Percentiles rank a stretch among this genome's conserved stretches.
These are phyloP conservation scores for Polytrichum formosum DNA, from an alignment of 225 moss, liverwort and hornwort genomes.

Conservation along the genomic window DNA sequence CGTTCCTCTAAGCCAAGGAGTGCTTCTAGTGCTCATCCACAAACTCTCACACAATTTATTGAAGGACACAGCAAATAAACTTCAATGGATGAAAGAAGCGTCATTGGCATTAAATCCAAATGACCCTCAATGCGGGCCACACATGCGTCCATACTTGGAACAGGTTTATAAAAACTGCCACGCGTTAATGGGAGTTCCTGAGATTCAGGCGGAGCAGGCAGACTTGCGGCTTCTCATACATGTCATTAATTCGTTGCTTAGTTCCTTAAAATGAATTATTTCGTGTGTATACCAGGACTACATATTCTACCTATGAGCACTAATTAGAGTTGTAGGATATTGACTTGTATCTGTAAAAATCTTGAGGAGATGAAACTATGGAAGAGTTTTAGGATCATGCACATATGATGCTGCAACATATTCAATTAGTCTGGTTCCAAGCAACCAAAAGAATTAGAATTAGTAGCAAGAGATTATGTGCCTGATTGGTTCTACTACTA, in stretches of 20 bases:
- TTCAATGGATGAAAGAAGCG: slow-evolving; percentile 80
- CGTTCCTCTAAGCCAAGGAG: slow-evolving; percentile 69
- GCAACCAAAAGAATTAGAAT: no score
- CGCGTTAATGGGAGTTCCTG: slow-evolving; percentile 39
- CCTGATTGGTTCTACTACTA: no score
- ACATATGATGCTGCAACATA: no score
- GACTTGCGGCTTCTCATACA: slow-evolving; percentile 67
- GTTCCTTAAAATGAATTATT: slow-evolving; percentile 50
- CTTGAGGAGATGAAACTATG: no score
- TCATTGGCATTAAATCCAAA: slow-evolving; percentile 71
- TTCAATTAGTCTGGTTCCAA: no score
- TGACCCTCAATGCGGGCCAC: slow-evolving; percentile 58
- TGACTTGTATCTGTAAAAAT: no score
- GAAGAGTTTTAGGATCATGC: no score
- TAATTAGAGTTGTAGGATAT: no score
- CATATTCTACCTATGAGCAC: no score
- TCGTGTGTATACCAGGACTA: no score
- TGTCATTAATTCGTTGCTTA: slow-evolving; percentile 81
- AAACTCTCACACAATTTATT: slow-evolving; percentile 64
- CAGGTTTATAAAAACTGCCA: slow-evolving; percentile 73
- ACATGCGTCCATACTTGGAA: slow-evolving; percentile 65
- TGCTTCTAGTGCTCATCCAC: slow-evolving; percentile 65
- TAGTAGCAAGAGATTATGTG: no score
- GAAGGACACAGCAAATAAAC: slow-evolving; percentile 66
- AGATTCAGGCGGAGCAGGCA: slow-evolving; percentile 49